These are phyloP conservation scores for Papiliotrema nemorosa DNA, from an alignment of 1,284 basidiomycete species.

Conservation along the genomic window DNA sequence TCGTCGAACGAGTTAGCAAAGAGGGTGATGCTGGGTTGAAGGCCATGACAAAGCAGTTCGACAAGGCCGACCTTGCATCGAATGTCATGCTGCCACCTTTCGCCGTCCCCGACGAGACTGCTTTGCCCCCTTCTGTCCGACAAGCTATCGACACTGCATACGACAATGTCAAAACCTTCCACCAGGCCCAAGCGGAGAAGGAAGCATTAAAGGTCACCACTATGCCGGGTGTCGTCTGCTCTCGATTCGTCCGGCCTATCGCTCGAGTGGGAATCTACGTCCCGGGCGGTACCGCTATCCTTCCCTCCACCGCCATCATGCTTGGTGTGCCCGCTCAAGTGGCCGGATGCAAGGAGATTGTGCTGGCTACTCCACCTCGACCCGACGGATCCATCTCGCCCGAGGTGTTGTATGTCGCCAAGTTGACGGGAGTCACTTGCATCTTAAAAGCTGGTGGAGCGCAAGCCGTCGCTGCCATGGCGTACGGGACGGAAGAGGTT, in stretches of 20 bases:
- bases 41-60: conserved; percentile 89
- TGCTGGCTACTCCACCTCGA: conserved; percentile 92
- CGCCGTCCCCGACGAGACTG: conserved; percentile 51
- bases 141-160: conserved; percentile 90
- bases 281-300: conserved; percentile 92
- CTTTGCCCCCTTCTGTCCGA: conserved; percentile 63
- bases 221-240: conserved; percentile 95
- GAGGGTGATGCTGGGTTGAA: conserved; percentile 84
- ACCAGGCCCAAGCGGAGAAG: conserved; percentile 73
- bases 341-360: conserved; percentile 86
- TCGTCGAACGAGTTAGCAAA: conserved; percentile 79
- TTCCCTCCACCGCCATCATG: conserved; percentile 97
- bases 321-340: conserved; percentile 97
- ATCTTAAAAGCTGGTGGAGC: conserved; percentile 93
- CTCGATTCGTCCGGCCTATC: conserved; percentile 89
- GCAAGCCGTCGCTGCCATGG: conserved; percentile 95
- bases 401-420: conserved; percentile 91
- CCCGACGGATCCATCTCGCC: conserved; percentile 85
- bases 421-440: conserved; percentile 78
- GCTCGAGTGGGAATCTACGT: conserved; percentile 95
- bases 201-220: conserved; percentile 82
- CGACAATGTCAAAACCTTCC: conserved; percentile 85
- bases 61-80: conserved; percentile 59
- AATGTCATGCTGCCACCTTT: conserved; percentile 52
- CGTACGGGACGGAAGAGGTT: conserved; percentile 90